Evolutionary conservation across 108 stramenopile species (phyloP), one percentile per base, ranked within the genome.

Genomic region (Seminavis robusta): DNA sequence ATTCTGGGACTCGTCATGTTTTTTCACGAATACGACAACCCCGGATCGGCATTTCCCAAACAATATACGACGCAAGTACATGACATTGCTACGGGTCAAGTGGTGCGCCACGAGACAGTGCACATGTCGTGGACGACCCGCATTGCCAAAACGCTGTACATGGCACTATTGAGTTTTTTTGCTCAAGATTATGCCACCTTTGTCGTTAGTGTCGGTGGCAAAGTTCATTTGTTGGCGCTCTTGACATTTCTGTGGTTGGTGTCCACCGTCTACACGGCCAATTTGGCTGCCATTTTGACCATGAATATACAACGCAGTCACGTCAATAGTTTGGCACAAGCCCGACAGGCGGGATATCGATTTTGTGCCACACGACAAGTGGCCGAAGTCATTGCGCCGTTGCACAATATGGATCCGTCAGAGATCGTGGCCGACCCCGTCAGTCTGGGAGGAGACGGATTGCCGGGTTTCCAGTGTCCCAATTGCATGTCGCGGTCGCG

Each of bases 241-340:
- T 13, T 20, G 3, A 48, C 29, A 15, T 59, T 59, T 8, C 26
- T 47, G 10, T 47, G 47, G 17, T 32, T 26, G 6, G 48, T 59
- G 3, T 13, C 48, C 4, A 10, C 58, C 2, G 58, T 59, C 2
- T 59, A 59, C 24, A 59, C 38, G 8, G 58, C 37, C 4, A 59
- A 59, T 48, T 59, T 59, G 20, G 45, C 58, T 4, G 47, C 58
- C n/a, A n/a, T n/a, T n/a, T n/a, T n/a, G n/a, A n/a, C n/a, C n/a
- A n/a, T n/a, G n/a, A n/a, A n/a, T n/a, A 6, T 6, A 15, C 58
- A 48, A 33, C 27, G 31, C 1, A 48, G 32, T 30, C 11, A 17
- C 4, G 30, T 59, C 1, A 11, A 59, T 30, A 48, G 15, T 30
- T 26, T 59, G 11, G 46, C 47, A n/a, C 47, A 33, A 48, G 58